Conservation (phyloP, 768 basidiomycete genomes). For the Pluteus cervinus region DNA sequence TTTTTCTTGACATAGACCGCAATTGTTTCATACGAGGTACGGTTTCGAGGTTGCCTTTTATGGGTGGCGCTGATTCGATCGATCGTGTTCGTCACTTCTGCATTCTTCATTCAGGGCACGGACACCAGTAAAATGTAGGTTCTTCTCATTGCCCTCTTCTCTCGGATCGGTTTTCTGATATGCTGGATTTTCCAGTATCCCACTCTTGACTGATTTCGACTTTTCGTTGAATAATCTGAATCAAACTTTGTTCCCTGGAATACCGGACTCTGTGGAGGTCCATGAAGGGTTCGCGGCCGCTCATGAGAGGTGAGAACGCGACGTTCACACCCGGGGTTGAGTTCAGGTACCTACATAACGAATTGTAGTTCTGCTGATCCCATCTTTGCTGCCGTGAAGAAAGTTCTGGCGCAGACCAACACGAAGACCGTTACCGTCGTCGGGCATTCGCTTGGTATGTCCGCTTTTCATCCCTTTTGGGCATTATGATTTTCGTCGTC, state of each 20-base stretch:
- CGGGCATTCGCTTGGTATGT: constrained; percentile 32
- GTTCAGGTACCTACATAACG: not conserved
- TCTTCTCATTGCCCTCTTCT: not conserved
- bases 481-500: not conserved
- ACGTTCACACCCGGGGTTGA: not conserved
- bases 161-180: too few relatives aligned
- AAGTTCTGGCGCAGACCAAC: constrained; percentile 26
- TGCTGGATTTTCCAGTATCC: too few relatives aligned
- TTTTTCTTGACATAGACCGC: too few relatives aligned
- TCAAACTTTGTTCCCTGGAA: constrained; percentile 41
- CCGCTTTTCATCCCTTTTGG: not conserved
- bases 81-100: not conserved
- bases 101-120: constrained; percentile 12
- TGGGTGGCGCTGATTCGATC: not conserved
- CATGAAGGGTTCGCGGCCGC: constrained; percentile 42
- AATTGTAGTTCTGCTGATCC: constrained; percentile 29
- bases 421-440: constrained; percentile 36
- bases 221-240: too few relatives aligned
- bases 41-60: not conserved
- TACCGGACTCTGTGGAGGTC: constrained; percentile 31
- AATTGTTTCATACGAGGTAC: too few relatives aligned
- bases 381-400: constrained; percentile 38
- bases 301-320: constrained; percentile 39
- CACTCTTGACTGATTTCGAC: too few relatives aligned
- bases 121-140: constrained; percentile 28